Percentiles rank a stretch among this genome's conserved stretches.
phyloP scores from a whole-genome alignment of 495 filamentous ascomycete genomes.

The Oleoguttula mirabilis region DNA sequence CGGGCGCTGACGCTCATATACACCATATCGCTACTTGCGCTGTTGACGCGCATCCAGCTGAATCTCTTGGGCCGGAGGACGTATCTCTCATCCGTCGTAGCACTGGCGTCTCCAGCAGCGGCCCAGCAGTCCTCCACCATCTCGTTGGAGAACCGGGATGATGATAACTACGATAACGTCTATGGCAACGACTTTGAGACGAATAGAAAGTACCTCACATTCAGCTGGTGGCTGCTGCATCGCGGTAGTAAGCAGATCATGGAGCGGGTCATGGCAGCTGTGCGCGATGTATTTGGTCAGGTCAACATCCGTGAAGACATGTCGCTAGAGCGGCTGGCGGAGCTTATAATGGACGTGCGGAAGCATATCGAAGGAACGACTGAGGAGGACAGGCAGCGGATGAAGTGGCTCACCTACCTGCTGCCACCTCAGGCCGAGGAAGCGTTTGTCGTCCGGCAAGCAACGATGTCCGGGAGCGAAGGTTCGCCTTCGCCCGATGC shows the following conservation, averaged over 20 bases:
- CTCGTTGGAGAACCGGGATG: slow-evolving; percentile 77
- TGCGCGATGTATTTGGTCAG: slow-evolving; percentile 73
- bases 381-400: slow-evolving; percentile 40
- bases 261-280: slow-evolving; percentile 63
- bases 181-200: slow-evolving; percentile 89
- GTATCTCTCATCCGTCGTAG: slow-evolving; percentile 89
- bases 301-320: slow-evolving; percentile 83
- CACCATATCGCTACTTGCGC: slow-evolving; percentile 72
- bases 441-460: slow-evolving; percentile 67
- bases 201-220: slow-evolving; percentile 84
- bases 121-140: slow-evolving; percentile 48
- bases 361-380: slow-evolving; percentile 70
- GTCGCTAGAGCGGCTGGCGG: slow-evolving; percentile 60
- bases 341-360: slow-evolving; percentile 65
- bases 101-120: slow-evolving; percentile 54
- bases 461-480: slow-evolving; percentile 43
- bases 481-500: slow-evolving; percentile 34
- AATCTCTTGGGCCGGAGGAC: slow-evolving; percentile 91
- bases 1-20: slow-evolving; percentile 85
- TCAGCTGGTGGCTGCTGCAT: slow-evolving; percentile 97
- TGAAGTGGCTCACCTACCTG: slow-evolving; percentile 71
- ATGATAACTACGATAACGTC: slow-evolving; percentile 62
- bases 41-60: slow-evolving; percentile 91
- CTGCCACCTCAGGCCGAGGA: slow-evolving; percentile 71
- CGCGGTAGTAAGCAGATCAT: slow-evolving; percentile 74